phyloP scores from a whole-genome alignment of 768 basidiomycete genomes.

The Mycena kentingensis region DNA sequence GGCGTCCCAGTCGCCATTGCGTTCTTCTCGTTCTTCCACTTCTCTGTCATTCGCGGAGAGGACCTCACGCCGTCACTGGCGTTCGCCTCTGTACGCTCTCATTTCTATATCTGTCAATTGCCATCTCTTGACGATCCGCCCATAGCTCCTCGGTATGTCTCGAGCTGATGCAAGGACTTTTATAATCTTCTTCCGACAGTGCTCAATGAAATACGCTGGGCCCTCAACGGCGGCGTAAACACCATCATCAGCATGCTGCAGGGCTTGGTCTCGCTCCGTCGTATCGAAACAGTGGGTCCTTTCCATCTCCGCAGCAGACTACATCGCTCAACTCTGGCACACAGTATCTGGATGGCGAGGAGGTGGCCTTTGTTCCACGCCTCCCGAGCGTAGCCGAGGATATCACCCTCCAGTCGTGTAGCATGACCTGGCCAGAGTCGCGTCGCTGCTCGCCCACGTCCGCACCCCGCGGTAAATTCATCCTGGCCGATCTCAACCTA shows the following conservation, averaged over 20 bases:
- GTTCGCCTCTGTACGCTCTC: slow-evolving; percentile 48
- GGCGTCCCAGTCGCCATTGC: too few species aligned
- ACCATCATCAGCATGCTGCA: slow-evolving; percentile 63
- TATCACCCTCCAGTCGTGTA: slow-evolving; percentile 59
- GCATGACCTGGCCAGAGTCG: slow-evolving; percentile 71
- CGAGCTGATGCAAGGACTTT: background rate
- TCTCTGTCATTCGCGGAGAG: slow-evolving; percentile 53
- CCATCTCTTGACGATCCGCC: background rate
- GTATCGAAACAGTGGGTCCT: slow-evolving; percentile 1
- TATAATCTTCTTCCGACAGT: slow-evolving; percentile 41
- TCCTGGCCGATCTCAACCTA: slow-evolving; percentile 55
- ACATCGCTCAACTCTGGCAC: background rate
- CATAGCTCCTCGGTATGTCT: background rate
- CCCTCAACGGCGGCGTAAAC: slow-evolving; percentile 65
- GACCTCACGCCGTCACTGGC: slow-evolving; percentile 62
- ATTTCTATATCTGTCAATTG: too few species aligned
- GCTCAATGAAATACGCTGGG: slow-evolving; percentile 63
- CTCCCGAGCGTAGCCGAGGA: slow-evolving; percentile 41
- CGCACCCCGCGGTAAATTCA: slow-evolving; percentile 58
- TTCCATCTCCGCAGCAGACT: background rate
- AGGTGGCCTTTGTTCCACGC: slow-evolving; percentile 50
- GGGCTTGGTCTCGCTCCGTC: slow-evolving; percentile 35
- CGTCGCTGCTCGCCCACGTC: slow-evolving; percentile 44
- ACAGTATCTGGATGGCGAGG: slow-evolving; percentile 56
- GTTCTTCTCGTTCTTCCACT: too few species aligned